Conservation (phyloP, 345 rosid genomes). For the Linum lewisii region DNA sequence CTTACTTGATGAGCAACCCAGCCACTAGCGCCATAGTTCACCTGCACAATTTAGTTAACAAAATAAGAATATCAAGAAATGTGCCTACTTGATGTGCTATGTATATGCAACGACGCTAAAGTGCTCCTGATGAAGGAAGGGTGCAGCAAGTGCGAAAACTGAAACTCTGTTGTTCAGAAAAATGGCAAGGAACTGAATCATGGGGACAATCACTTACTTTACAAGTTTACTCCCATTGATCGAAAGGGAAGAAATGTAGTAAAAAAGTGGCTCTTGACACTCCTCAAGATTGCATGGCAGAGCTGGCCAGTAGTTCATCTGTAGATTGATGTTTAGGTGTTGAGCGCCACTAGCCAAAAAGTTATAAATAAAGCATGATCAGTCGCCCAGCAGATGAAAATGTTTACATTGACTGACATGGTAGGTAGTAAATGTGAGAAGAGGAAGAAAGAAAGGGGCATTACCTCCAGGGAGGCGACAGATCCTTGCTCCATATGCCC, state of each 20-base stretch:
- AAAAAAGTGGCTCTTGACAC: constrained; percentile 84
- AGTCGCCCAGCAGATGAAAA: background rate
- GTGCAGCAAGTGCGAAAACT: too few species aligned
- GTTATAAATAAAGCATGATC: background rate
- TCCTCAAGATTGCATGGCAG: constrained; percentile 78
- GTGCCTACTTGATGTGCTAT: background rate
- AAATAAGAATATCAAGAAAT: background rate
- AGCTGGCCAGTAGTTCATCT: constrained; percentile 46
- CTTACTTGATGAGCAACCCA: constrained; percentile 87
- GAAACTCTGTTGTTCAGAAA: too few species aligned
- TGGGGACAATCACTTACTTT: too few species aligned
- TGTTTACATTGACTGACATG: constrained; percentile 6
- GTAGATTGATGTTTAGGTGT: background rate
- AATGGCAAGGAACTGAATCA: too few species aligned
- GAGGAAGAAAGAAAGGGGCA: background rate
- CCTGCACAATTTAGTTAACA: background rate
- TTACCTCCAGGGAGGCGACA: constrained; percentile 83
- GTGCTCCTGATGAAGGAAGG: too few species aligned
- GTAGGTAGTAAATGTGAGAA: too few species aligned
- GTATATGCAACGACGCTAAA: too few species aligned
- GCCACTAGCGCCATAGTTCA: constrained; percentile 26
- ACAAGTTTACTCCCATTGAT: constrained; percentile 35
- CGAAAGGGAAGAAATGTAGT: constrained; percentile 55
- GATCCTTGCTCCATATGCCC: constrained; percentile 88
- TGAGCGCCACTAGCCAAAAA: background rate